A percentile compares a stretch with the other conserved stretches of the same genome.
These are phyloP conservation scores for Conringia planisiliqua DNA, from an alignment of 345 rosid species.

Conservation along the genomic window DNA sequence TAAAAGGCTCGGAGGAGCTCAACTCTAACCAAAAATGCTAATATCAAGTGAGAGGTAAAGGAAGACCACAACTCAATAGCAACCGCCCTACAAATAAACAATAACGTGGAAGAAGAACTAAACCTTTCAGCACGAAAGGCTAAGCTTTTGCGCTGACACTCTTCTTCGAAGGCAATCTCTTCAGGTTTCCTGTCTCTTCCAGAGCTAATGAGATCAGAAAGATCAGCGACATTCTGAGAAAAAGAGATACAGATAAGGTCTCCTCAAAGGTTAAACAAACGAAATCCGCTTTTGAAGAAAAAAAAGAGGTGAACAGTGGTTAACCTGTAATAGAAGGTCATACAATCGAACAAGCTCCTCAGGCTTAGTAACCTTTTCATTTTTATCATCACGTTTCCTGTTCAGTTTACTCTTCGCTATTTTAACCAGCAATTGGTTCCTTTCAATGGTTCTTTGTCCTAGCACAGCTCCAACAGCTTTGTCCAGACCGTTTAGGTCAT, in stretches of 20 bases:
- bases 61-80: not conserved
- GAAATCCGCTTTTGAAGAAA: not conserved
- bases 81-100: not conserved
- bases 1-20: not conserved
- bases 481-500: slow-evolving; percentile 91
- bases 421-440: slow-evolving; percentile 86
- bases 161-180: slow-evolving; percentile 83
- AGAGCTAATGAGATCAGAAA: slow-evolving; percentile 95
- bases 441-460: slow-evolving; percentile 90
- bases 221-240: slow-evolving; percentile 89
- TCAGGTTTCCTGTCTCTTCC: slow-evolving; percentile 94
- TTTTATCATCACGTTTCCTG: slow-evolving; percentile 84
- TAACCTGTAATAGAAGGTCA: slow-evolving; percentile 93
- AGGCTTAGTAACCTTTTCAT: slow-evolving; percentile 80
- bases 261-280: slow-evolving; percentile 11
- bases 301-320: not conserved
- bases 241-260: slow-evolving; percentile 10
- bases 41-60: not conserved
- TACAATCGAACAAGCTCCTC: slow-evolving; percentile 96
- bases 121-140: slow-evolving; percentile 94
- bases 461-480: slow-evolving; percentile 92
- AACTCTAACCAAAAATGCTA: slow-evolving; percentile 6
- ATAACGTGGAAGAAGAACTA: slow-evolving; percentile 22
- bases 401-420: slow-evolving; percentile 83
- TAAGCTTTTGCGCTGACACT: slow-evolving; percentile 59